Evolutionary conservation across 2,329 filamentous ascomycete species (phyloP).

Genomic region (Nigrospora sphaerica): DNA sequence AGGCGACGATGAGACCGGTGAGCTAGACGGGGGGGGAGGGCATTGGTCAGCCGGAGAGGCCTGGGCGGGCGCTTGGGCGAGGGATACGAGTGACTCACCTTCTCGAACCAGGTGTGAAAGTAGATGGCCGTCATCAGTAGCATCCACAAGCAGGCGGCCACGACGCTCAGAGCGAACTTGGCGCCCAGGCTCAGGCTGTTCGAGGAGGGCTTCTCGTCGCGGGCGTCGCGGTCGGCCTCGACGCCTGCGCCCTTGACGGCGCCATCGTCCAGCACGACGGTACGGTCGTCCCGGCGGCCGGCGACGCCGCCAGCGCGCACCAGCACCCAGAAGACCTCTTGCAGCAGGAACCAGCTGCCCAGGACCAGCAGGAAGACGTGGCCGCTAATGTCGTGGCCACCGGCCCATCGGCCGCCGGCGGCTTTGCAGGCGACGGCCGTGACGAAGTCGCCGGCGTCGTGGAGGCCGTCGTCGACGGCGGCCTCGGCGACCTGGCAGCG

Average conservation of each 20-base stretch:
- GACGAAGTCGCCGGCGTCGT: conserved; percentile 42
- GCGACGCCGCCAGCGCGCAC: conserved; percentile 29
- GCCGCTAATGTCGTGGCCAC: conserved; percentile 94
- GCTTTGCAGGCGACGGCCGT: conserved; percentile 77
- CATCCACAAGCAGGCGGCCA: conserved; percentile 84
- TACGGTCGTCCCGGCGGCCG: conserved; percentile 52
- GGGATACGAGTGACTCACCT: conserved; percentile 46
- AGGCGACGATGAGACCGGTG: conserved; percentile 32
- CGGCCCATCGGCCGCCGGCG: conserved; percentile 75
- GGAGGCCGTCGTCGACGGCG: conserved; percentile 37
- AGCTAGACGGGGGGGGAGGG: conserved; percentile 24
- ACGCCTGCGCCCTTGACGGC: conserved; percentile 53
- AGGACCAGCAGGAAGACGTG: conserved; percentile 91
- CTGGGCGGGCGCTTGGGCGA: background rate
- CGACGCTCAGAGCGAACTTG: conserved; percentile 55
- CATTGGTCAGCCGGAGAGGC: too few relatives aligned
- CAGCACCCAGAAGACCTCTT: conserved; percentile 65
- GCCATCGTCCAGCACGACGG: conserved; percentile 59
- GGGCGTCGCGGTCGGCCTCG: conserved; percentile 27
- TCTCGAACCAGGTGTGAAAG: conserved; percentile 98
- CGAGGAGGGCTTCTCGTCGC: conserved; percentile 14
- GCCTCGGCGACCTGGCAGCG: conserved; percentile 59
- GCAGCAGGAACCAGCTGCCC: conserved; percentile 71
- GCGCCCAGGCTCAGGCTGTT: conserved; percentile 35
- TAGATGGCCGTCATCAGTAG: conserved; percentile 96